Evolutionary conservation across 208 protist genomes (phyloP).

Genomic region (Blastocrithidia nonstop): DNA sequence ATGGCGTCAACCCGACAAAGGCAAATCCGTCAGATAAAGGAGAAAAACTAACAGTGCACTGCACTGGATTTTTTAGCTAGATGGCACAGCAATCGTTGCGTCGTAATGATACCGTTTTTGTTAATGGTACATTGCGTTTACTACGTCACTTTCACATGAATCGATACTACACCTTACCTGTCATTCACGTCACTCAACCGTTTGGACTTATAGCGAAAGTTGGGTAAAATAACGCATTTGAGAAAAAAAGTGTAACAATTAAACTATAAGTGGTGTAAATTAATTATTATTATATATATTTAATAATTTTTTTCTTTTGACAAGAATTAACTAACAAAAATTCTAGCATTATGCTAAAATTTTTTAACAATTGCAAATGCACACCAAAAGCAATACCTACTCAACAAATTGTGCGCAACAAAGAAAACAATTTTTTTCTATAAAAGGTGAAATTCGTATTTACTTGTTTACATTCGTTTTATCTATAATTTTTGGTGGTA

Average conservation of each 20-base stretch:
- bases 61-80: slow-evolving; percentile 9
- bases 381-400: too few relatives aligned
- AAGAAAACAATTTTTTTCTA: too few relatives aligned
- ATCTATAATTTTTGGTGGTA: too few relatives aligned
- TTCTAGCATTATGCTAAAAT: too few relatives aligned
- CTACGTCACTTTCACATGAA: slow-evolving; percentile 29
- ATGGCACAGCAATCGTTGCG: slow-evolving; percentile 7
- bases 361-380: too few relatives aligned
- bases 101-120: slow-evolving; percentile 35
- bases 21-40: slow-evolving; percentile 7
- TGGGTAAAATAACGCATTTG: neutral
- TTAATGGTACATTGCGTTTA: slow-evolving; percentile 41
- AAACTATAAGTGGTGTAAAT: neutral
- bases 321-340: too few relatives aligned
- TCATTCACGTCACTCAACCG: slow-evolving; percentile 36
- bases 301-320: neutral
- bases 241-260: neutral
- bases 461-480: slow-evolving; percentile 1
- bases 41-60: slow-evolving; percentile 46
- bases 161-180: slow-evolving; percentile 28
- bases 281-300: neutral
- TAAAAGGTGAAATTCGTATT: too few relatives aligned
- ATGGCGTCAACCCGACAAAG: too few relatives aligned
- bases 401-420: too few relatives aligned
- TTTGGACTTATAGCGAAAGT: slow-evolving; percentile 20